These are phyloP conservation scores for Aspergillus sp. DNA, from an alignment of 2,329 filamentous ascomycete genomes.

Conservation along the genomic window DNA sequence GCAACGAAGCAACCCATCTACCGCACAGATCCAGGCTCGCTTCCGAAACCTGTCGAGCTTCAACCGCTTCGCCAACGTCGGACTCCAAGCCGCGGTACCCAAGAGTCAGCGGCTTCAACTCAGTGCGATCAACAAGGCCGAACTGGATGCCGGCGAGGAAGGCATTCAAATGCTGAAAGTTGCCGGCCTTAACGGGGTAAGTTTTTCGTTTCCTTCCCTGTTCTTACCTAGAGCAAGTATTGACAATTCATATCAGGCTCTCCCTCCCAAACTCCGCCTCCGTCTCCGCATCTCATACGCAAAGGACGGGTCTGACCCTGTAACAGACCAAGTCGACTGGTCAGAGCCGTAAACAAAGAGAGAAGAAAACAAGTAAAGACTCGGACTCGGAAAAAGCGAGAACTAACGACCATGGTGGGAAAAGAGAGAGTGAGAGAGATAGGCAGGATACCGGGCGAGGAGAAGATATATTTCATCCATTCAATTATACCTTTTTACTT, in stretches of 20 bases:
- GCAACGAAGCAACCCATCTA: constrained; percentile 68
- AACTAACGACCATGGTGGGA: neutral
- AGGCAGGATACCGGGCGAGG: too few species aligned
- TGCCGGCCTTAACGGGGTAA: constrained; percentile 80
- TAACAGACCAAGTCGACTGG: constrained; percentile 97
- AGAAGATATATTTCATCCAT: neutral
- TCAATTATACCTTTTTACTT: neutral
- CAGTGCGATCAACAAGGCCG: constrained; percentile 79
- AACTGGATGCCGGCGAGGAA: constrained; percentile 74
- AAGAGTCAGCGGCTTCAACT: constrained; percentile 94
- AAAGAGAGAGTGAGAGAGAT: neutral
- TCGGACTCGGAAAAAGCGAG: neutral
- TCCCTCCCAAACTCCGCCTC: constrained; percentile 68
- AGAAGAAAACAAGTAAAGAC: neutral
- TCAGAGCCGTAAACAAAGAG: constrained; percentile 61
- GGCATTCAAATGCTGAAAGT: constrained; percentile 91
- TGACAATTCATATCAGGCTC: constrained; percentile 56
- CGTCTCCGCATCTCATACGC: constrained; percentile 81
- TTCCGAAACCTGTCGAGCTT: constrained; percentile 77
- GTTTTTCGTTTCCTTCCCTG: constrained; percentile 41
- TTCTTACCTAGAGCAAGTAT: constrained; percentile 17
- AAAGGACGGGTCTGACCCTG: constrained; percentile 66
- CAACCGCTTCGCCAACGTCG: constrained; percentile 68
- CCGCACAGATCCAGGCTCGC: constrained; percentile 76
- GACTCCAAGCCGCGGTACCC: constrained; percentile 89